A percentile compares a stretch with the other conserved stretches of the same genome.
Evolutionary conservation across 2,329 filamentous ascomycete genomes (phyloP).

Genomic region (Trichoderma brevicompactum): DNA sequence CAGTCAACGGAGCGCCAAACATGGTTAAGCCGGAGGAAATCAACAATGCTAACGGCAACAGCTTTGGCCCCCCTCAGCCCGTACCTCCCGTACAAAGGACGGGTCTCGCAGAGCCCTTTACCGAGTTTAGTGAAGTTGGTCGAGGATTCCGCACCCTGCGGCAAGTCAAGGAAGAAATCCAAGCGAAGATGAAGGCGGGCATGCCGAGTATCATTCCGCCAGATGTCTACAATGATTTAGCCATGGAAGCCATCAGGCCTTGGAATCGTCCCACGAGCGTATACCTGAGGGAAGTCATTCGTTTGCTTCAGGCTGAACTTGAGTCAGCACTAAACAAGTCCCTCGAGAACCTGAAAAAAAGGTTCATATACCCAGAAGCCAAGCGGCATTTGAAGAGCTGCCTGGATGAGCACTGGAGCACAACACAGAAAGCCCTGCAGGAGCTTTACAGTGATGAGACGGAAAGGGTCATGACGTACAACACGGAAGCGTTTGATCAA

Average conservation of each 20-base stretch:
- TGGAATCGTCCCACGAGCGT: slow-evolving; percentile 60
- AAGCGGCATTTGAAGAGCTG: slow-evolving; percentile 50
- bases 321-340: slow-evolving; percentile 52
- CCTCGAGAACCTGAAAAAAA: slow-evolving; percentile 52
- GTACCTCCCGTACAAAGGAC: slow-evolving; percentile 26
- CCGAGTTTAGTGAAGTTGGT: slow-evolving; percentile 45
- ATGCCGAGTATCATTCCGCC: slow-evolving; percentile 63
- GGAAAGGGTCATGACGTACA: slow-evolving; percentile 61
- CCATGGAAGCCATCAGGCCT: slow-evolving; percentile 58
- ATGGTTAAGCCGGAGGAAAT: slow-evolving; percentile 48
- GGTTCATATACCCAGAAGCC: slow-evolving; percentile 56
- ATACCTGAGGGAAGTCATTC: slow-evolving; percentile 54
- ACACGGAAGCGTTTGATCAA: slow-evolving; percentile 52
- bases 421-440: slow-evolving; percentile 45
- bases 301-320: slow-evolving; percentile 53
- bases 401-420: slow-evolving; percentile 46
- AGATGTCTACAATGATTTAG: slow-evolving; percentile 63
- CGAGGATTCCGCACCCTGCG: slow-evolving; percentile 51
- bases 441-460: slow-evolving; percentile 59
- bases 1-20: slow-evolving; percentile 30
- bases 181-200: slow-evolving; percentile 58
- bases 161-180: slow-evolving; percentile 60
- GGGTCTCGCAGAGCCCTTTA: slow-evolving; percentile 45
- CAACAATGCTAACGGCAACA: slow-evolving; percentile 31
- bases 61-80: slow-evolving; percentile 26